These are phyloP conservation scores for Plenodomus lindquistii DNA, from an alignment of 2,329 filamentous ascomycete genomes.

Conservation along the genomic window DNA sequence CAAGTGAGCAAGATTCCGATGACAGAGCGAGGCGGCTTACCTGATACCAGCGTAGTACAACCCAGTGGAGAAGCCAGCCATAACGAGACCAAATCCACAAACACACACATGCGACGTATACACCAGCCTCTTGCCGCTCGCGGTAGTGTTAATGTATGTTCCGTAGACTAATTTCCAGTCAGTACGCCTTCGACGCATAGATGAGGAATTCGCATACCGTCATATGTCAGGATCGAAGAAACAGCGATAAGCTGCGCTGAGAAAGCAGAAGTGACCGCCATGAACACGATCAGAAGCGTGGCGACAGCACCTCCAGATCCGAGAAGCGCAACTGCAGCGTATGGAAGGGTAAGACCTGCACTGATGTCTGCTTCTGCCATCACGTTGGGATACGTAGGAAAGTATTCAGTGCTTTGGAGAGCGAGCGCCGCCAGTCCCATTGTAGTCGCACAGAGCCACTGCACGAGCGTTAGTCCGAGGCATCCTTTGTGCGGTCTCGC, in stretches of 20 bases:
- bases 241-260: conserved; percentile 62
- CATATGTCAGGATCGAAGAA: conserved; percentile 84
- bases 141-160: conserved; percentile 78
- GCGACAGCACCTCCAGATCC: conserved; percentile 38
- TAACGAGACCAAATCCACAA: conserved; percentile 74
- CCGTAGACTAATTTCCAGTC: conserved; percentile 62
- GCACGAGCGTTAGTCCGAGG: neutral
- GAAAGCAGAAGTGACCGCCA: conserved; percentile 53
- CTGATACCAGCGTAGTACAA: conserved; percentile 51
- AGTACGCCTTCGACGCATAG: neutral
- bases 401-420: conserved; percentile 45
- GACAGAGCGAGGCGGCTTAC: conserved; percentile 2
- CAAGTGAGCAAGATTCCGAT: neutral
- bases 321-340: conserved; percentile 36
- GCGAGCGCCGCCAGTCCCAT: conserved; percentile 52
- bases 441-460: conserved; percentile 52
- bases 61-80: conserved; percentile 78
- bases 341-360: conserved; percentile 37
- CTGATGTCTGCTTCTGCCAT: conserved; percentile 31
- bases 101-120: conserved; percentile 76
- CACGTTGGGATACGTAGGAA: conserved; percentile 48
- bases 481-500: neutral
- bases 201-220: conserved; percentile 45
- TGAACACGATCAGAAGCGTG: conserved; percentile 50
- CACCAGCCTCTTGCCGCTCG: conserved; percentile 75